Conservation (phyloP, 2,329 filamentous ascomycete species). For the Parastagonospora avenae region DNA sequence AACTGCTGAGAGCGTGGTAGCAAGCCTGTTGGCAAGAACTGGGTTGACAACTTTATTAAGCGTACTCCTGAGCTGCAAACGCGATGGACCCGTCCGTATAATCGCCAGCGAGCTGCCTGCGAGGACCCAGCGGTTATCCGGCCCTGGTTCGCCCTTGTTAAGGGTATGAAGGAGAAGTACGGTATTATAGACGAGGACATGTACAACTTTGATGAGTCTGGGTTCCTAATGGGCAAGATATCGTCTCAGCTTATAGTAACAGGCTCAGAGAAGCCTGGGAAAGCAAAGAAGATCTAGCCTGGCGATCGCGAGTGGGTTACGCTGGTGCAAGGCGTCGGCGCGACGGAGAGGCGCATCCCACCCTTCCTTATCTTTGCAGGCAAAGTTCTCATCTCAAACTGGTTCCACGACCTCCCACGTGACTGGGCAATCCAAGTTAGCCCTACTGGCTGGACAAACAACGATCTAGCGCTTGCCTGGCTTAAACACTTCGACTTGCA, state of each 20-base stretch:
- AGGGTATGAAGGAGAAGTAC: too few relatives aligned
- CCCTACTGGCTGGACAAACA: conserved; percentile 43
- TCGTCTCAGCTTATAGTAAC: conserved; percentile 29
- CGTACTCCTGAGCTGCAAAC: too few relatives aligned
- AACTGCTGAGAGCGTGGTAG: too few relatives aligned
- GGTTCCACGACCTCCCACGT: conserved; percentile 7
- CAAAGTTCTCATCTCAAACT: conserved; percentile 7
- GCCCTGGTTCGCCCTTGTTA: too few relatives aligned
- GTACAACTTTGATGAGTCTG: too few relatives aligned
- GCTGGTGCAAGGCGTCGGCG: conserved; percentile 18
- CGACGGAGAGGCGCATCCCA: conserved; percentile 6
- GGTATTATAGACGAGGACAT: too few relatives aligned
- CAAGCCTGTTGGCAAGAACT: too few relatives aligned
- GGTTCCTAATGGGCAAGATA: conserved; percentile 40
- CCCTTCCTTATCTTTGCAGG: conserved; percentile 20
- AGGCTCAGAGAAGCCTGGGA: conserved; percentile 18
- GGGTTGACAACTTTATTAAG: too few relatives aligned
- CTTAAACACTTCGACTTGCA: conserved; percentile 9
- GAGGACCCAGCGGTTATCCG: too few relatives aligned
- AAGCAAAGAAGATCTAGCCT: conserved; percentile 24
- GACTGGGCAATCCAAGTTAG: conserved; percentile 37
- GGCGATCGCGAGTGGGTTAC: conserved; percentile 35
- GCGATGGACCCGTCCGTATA: too few relatives aligned
- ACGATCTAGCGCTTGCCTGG: conserved; percentile 44
- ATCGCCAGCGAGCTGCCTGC: too few relatives aligned